phyloP scores from a whole-genome alignment of 345 rosid species.

The Reutealis trisperma region DNA sequence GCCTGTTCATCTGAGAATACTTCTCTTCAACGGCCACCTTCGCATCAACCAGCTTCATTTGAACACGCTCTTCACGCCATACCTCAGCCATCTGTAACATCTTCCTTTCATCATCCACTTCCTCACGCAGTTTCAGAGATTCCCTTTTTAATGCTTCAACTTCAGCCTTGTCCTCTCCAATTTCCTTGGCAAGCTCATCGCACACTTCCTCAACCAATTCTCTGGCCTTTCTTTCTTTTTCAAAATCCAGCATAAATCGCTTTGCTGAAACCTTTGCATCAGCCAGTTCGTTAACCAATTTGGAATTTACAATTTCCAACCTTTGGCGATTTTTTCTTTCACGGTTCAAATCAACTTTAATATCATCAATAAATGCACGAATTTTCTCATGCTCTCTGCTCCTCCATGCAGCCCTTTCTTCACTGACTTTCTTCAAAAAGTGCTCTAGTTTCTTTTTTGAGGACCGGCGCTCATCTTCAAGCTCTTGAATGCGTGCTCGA shows the following conservation, averaged over 20 bases:
- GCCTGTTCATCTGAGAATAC: constrained; percentile 62
- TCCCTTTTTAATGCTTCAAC: constrained; percentile 70
- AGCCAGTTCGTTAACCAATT: constrained; percentile 76
- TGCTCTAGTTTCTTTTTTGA: constrained; percentile 84
- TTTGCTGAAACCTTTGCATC: constrained; percentile 65
- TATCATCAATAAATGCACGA: constrained; percentile 67
- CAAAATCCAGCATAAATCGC: constrained; percentile 58
- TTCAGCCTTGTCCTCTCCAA: constrained; percentile 80
- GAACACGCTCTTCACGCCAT: constrained; percentile 96
- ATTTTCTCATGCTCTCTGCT: constrained; percentile 83
- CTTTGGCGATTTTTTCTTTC: constrained; percentile 75
- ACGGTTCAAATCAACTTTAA: constrained; percentile 60
- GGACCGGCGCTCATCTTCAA: constrained; percentile 66
- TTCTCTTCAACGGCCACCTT: constrained; percentile 60
- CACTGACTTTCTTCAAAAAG: constrained; percentile 77
- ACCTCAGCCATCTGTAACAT: constrained; percentile 98
- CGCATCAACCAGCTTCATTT: constrained; percentile 89
- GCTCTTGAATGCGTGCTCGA: constrained; percentile 56
- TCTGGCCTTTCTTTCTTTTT: constrained; percentile 73
- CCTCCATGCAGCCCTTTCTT: constrained; percentile 82
- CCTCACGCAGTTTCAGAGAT: constrained; percentile 60
- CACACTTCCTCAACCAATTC: constrained; percentile 85
- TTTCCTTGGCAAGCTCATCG: constrained; percentile 84
- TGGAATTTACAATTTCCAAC: constrained; percentile 65
- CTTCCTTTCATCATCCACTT: constrained; percentile 80